phyloP scores from a whole-genome alignment of 2,329 filamentous ascomycete species.

The Alternaria atra region DNA sequence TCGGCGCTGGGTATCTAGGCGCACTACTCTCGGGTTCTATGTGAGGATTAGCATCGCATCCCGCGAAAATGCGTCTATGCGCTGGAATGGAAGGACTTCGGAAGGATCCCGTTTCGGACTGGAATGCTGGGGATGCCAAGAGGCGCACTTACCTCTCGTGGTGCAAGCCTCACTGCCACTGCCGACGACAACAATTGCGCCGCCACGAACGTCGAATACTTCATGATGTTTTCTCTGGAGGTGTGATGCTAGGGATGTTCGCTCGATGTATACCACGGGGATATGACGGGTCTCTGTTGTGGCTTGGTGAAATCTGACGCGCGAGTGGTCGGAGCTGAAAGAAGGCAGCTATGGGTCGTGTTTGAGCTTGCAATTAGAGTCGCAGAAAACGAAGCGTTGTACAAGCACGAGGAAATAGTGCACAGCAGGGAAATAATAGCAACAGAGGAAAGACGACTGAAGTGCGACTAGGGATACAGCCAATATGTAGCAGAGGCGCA shows the following conservation, averaged over 20 bases:
- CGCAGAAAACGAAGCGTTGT: not conserved
- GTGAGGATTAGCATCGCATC: constrained; percentile 19
- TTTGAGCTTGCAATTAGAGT: constrained; percentile 1
- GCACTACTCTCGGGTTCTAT: constrained; percentile 57
- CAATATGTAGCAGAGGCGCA: constrained; percentile 4
- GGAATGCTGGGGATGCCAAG: constrained; percentile 34
- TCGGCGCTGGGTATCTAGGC: constrained; percentile 61
- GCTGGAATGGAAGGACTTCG: constrained; percentile 6
- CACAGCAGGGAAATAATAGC: constrained; percentile 6
- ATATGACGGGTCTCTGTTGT: constrained; percentile 1
- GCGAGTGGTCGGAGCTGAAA: constrained; percentile 20
- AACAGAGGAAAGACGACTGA: constrained; percentile 3
- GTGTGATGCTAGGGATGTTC: not conserved
- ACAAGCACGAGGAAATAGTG: constrained; percentile 1
- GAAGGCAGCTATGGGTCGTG: constrained; percentile 6
- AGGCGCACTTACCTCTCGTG: constrained; percentile 46
- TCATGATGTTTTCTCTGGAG: constrained; percentile 32
- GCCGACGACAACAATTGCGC: constrained; percentile 41
- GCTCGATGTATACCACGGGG: constrained; percentile 19
- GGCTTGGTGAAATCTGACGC: constrained; percentile 22
- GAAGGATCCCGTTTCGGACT: constrained; percentile 27
- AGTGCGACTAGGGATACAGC: constrained; percentile 6
- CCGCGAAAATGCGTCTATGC: not conserved
- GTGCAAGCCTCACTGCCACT: constrained; percentile 39
- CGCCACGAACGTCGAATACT: constrained; percentile 40